These are phyloP conservation scores for Crithidia bombi DNA, from an alignment of 208 protist genomes.

Conservation along the genomic window DNA sequence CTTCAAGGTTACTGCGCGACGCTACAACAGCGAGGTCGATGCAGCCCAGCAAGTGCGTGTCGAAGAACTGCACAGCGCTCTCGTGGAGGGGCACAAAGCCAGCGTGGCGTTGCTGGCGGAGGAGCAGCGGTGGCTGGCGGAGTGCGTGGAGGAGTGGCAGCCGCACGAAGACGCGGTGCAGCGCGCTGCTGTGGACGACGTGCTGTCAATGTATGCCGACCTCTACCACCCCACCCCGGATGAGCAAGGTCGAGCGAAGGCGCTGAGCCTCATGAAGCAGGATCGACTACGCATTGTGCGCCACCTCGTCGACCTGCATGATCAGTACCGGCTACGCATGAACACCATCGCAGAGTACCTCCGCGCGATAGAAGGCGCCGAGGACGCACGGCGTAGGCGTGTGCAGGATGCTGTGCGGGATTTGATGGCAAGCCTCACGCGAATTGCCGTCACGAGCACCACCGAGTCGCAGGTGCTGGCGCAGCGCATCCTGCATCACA, in stretches of 20 bases:
- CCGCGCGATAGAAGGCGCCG: conserved; percentile 40
- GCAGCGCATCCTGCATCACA: conserved; percentile 77
- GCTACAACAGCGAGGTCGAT: conserved; percentile 64
- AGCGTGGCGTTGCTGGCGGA: conserved; percentile 34
- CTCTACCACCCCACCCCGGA: conserved; percentile 38
- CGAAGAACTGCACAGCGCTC: conserved; percentile 40
- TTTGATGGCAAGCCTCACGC: conserved; percentile 65
- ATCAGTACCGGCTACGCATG: conserved; percentile 43
- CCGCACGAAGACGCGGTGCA: conserved; percentile 27
- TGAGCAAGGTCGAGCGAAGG: conserved; percentile 38
- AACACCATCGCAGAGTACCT: conserved; percentile 43
- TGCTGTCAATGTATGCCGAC: conserved; percentile 46
- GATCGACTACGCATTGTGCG: conserved; percentile 62
- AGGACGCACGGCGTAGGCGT: conserved; percentile 49
- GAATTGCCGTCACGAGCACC: conserved; percentile 76
- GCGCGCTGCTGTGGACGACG: conserved; percentile 24
- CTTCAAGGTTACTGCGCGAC: conserved; percentile 47
- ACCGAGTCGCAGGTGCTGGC: conserved; percentile 78
- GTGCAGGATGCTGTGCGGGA: conserved; percentile 51
- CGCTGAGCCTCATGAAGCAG: conserved; percentile 44
- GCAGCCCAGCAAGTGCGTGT: conserved; percentile 52
- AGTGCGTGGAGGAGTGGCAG: conserved; percentile 42
- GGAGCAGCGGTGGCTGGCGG: conserved; percentile 45
- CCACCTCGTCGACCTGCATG: conserved; percentile 42
- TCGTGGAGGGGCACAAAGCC: conserved; percentile 55